Conservation (phyloP, 176 grass and related monocot genomes). For the Chrysopogon serrulatus region DNA sequence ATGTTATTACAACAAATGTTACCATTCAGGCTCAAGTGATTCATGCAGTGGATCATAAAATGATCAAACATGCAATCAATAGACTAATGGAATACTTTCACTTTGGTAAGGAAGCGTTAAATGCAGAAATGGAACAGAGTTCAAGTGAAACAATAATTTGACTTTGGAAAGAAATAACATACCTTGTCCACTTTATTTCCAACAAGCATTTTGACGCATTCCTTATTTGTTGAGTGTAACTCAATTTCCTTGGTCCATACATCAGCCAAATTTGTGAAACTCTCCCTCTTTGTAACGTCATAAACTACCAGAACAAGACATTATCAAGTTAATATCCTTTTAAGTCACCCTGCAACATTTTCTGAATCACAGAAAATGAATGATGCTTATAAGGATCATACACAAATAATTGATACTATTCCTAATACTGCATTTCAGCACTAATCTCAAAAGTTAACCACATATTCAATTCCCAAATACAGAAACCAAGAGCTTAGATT, state of each 20-base stretch:
- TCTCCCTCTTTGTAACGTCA: constrained; percentile 89
- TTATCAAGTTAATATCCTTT: constrained; percentile 28
- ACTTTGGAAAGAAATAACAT: background rate
- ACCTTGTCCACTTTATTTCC: constrained; percentile 99
- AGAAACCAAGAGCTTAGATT: too few relatives aligned
- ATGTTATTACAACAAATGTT: background rate
- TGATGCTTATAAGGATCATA: background rate
- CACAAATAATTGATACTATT: background rate
- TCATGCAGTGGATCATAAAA: background rate
- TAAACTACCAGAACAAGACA: constrained; percentile 76
- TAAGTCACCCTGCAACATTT: background rate
- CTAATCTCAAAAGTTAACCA: background rate
- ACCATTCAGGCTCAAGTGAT: background rate
- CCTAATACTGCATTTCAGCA: constrained; percentile 2
- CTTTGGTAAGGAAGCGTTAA: background rate
- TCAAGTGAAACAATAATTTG: background rate
- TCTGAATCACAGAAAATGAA: background rate
- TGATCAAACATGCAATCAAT: background rate
- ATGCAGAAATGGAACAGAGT: background rate
- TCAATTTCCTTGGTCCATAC: constrained; percentile 96
- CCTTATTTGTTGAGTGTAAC: constrained; percentile 74
- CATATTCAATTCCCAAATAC: background rate
- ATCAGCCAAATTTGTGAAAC: constrained; percentile 88
- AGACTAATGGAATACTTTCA: background rate
- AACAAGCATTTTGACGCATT: constrained; percentile 91